Evolutionary conservation across 495 filamentous ascomycete species (phyloP).

Genomic region (Tuber brumale): DNA sequence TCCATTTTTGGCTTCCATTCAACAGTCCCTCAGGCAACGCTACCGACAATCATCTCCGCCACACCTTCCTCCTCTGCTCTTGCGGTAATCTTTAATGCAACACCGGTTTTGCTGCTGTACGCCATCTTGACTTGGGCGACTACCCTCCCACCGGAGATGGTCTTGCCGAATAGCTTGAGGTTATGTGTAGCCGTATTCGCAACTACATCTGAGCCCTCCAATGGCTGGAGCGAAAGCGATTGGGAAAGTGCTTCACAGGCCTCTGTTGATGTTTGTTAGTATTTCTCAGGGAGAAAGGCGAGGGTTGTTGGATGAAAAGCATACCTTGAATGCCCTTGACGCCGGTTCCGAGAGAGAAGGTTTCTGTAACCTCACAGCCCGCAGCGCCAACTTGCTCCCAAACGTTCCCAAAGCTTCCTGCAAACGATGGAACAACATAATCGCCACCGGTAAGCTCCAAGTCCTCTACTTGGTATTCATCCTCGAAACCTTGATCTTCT

Average conservation of each 20-base stretch:
- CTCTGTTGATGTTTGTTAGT: constrained; percentile 52
- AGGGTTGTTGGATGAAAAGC: constrained; percentile 39
- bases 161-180: constrained; percentile 93
- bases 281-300: constrained; percentile 41
- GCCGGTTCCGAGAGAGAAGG: constrained; percentile 70
- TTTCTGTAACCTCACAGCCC: constrained; percentile 86
- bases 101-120: constrained; percentile 80
- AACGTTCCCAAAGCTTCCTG: constrained; percentile 90
- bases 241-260: constrained; percentile 86
- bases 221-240: constrained; percentile 79
- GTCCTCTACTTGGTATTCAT: constrained; percentile 95
- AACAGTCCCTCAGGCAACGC: constrained; percentile 58
- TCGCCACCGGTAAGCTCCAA: constrained; percentile 86
- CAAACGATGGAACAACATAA: constrained; percentile 87
- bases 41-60: constrained; percentile 73
- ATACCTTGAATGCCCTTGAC: constrained; percentile 89
- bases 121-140: constrained; percentile 88
- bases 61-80: constrained; percentile 89
- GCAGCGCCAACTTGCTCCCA: constrained; percentile 89
- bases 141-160: constrained; percentile 81
- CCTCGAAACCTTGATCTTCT: constrained; percentile 86
- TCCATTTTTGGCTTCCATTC: background rate
- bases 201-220: constrained; percentile 87
- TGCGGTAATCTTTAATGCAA: constrained; percentile 88
- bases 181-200: constrained; percentile 84